These are phyloP conservation scores for Geotrichum carabidarum DNA, from an alignment of 1,139 yeast species.

Conservation along the genomic window DNA sequence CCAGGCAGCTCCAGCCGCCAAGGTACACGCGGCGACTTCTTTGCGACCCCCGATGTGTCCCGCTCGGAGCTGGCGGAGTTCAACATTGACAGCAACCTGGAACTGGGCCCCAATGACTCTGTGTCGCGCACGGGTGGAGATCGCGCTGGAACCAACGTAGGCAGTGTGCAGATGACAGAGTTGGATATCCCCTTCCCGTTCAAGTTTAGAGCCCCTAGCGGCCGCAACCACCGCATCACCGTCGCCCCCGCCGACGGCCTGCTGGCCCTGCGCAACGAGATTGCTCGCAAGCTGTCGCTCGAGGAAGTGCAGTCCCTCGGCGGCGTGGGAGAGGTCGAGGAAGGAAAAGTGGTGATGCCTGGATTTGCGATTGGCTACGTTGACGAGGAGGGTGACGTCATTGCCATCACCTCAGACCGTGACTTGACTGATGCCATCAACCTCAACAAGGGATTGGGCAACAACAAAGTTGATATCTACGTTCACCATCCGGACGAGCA, in stretches of 20 bases:
- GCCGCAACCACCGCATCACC: slow-evolving; percentile 63
- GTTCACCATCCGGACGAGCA: slow-evolving; percentile 63
- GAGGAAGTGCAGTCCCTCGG: slow-evolving; percentile 44
- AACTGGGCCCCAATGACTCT: slow-evolving; percentile 62
- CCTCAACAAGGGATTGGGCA: slow-evolving; percentile 46
- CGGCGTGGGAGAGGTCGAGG: slow-evolving; percentile 33
- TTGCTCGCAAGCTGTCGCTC: slow-evolving; percentile 43
- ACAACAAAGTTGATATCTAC: slow-evolving; percentile 64
- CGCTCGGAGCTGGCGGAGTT: slow-evolving; percentile 52
- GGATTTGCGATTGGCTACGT: slow-evolving; percentile 66
- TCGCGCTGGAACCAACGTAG: background rate
- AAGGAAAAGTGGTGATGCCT: slow-evolving; percentile 29
- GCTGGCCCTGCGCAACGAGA: slow-evolving; percentile 42
- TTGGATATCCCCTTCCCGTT: slow-evolving; percentile 46
- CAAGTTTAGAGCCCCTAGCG: slow-evolving; percentile 76
- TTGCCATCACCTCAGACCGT: slow-evolving; percentile 67
- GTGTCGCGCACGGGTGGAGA: slow-evolving; percentile 47
- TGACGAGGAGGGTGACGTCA: slow-evolving; percentile 82
- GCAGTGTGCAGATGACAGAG: slow-evolving; percentile 41
- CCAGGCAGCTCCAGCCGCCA: background rate
- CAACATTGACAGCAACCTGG: slow-evolving; percentile 36
- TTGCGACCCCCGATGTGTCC: slow-evolving; percentile 42
- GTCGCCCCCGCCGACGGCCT: slow-evolving; percentile 49
- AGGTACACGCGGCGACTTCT: slow-evolving; percentile 28
- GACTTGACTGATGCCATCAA: slow-evolving; percentile 69